Conservation (phyloP, 1,139 yeast genomes). For the Lodderomyces pseudojiufengensis region DNA sequence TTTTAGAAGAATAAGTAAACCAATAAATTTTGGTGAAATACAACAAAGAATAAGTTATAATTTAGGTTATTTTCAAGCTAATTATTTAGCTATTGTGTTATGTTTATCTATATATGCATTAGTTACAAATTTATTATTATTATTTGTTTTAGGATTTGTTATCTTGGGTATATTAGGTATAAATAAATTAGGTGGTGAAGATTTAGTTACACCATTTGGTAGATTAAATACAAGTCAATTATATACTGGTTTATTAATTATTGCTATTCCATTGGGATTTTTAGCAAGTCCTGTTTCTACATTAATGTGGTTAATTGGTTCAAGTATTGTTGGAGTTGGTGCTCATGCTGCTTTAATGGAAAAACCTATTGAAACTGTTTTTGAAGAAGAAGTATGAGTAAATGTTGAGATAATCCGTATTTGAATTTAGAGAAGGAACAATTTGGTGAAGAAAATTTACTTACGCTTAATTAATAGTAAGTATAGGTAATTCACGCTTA, state of each 20-base stretch:
- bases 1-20: constrained; percentile 82
- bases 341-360: constrained; percentile 95
- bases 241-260: constrained; percentile 77
- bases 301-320: constrained; percentile 94
- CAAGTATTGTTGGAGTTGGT: constrained; percentile 80
- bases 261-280: constrained; percentile 85
- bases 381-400: constrained; percentile 74
- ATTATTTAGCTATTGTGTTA: constrained; percentile 75
- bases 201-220: constrained; percentile 67
- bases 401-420: too few species aligned
- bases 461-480: too few species aligned
- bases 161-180: constrained; percentile 76
- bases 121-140: constrained; percentile 75
- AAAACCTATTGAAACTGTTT: constrained; percentile 95
- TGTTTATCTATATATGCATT: constrained; percentile 55
- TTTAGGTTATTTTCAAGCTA: constrained; percentile 82
- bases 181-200: constrained; percentile 74
- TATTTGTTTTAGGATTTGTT: constrained; percentile 73
- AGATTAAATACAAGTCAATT: constrained; percentile 76
- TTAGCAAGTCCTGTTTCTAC: constrained; percentile 93
- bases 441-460: too few species aligned
- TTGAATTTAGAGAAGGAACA: too few species aligned
- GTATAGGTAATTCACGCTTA: too few species aligned
- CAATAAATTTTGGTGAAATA: constrained; percentile 81
- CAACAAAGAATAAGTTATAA: constrained; percentile 88